Conservation (phyloP, 2,329 filamentous ascomycete genomes). For the Stachybotrys elegans region DNA sequence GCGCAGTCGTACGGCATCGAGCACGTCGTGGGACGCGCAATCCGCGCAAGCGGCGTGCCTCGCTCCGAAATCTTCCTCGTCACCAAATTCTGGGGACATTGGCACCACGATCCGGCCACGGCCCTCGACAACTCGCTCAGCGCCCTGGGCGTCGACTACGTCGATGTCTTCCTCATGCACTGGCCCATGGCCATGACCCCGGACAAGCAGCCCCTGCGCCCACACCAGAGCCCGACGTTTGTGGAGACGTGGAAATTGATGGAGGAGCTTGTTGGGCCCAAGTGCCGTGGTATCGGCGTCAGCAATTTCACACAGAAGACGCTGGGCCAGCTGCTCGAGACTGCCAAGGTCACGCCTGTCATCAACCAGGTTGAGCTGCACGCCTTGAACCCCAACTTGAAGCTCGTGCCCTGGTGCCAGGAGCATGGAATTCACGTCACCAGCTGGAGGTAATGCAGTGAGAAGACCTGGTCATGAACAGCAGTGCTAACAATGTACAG, state of each 20-base stretch:
- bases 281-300: slow-evolving; percentile 23
- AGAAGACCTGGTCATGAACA: neutral
- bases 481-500: neutral
- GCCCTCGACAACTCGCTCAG: slow-evolving; percentile 22
- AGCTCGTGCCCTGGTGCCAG: slow-evolving; percentile 24
- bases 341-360: slow-evolving; percentile 19
- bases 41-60: slow-evolving; percentile 25
- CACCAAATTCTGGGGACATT: slow-evolving; percentile 25
- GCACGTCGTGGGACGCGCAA: slow-evolving; percentile 22
- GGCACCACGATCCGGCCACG: slow-evolving; percentile 21
- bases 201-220: slow-evolving; percentile 14
- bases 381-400: slow-evolving; percentile 23
- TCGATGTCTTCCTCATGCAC: slow-evolving; percentile 26
- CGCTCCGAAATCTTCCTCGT: slow-evolving; percentile 26
- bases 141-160: slow-evolving; percentile 21
- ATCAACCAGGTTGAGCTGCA: slow-evolving; percentile 29
- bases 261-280: slow-evolving; percentile 19
- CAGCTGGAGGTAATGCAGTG: slow-evolving; percentile 14
- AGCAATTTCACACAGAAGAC: slow-evolving; percentile 26
- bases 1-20: slow-evolving; percentile 21
- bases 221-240: slow-evolving; percentile 18
- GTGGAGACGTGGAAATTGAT: slow-evolving; percentile 19
- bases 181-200: slow-evolving; percentile 21
- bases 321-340: slow-evolving; percentile 18
- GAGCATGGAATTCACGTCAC: slow-evolving; percentile 24